Base-by-base conservation (phyloP, 208 protist species). In the Phytomonas sp. region DNA sequence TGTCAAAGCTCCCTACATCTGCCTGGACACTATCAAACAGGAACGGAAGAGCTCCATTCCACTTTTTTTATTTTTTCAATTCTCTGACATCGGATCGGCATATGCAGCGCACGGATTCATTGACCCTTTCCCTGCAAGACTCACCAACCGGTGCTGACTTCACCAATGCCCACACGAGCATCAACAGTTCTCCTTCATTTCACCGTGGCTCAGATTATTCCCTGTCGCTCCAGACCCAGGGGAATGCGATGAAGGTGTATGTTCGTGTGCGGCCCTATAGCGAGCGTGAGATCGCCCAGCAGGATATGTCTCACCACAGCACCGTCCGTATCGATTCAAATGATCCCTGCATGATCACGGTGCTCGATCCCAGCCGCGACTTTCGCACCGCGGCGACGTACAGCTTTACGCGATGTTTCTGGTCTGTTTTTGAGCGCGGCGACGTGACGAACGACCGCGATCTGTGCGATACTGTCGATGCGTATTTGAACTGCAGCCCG, bases 181-280 rank as follows among this genome's bases (percentile, higher is more conserved):
- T 64, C 6, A 65, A 71, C 5, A 70, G 70, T 10, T 29, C 45
- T 23, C 67, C 71, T 5, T 31, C 23, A 1, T n/a, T 56, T 26
- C 45, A 6, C 19, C 16, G 45, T 56, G 26, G 23, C 19, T 60
- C 33, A 12, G 29, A 62, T 8, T 42, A 26, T 26, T 26, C 45
- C 26, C 33, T 49, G 6, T 8, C 1, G 1, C 23, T 79, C 0
- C 82, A 85, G 37, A 65, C 70, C 19, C 75, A 79, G 29, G 65
- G 76, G 0, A 92, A 87, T 63, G 85, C 87, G 12, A 91, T 93
- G 87, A 86, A 88, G 75, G 90, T 95, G 42, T 95, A 89, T 75
- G 72, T 95, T 8, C 90, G 90, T 63, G 90, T 95, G 5, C 78
- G 90, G 23, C 90, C 90, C 45, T 95, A 91, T 74, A 93, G 77